Percentiles rank a stretch among this genome's conserved stretches.
Evolutionary conservation across 148 eudicot species (phyloP).

Genomic region (Heliosperma pusillum): DNA sequence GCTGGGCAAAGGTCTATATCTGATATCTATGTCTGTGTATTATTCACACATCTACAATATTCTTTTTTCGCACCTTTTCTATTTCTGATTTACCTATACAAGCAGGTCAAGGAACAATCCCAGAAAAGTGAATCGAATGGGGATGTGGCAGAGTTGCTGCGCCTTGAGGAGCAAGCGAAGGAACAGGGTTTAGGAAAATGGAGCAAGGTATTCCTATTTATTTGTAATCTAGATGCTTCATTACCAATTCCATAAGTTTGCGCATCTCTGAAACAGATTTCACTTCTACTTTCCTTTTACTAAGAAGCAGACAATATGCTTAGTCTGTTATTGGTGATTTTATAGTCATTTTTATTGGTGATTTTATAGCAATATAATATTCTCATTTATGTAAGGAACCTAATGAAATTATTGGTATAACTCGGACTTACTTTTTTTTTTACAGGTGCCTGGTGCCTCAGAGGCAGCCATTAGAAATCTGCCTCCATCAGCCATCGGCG

Average conservation of each 20-base stretch:
- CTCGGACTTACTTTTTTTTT: neutral
- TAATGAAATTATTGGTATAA: neutral
- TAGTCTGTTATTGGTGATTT: neutral
- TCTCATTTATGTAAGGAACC: neutral
- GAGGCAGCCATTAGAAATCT: slow-evolving; percentile 78
- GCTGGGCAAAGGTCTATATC: slow-evolving; percentile 92
- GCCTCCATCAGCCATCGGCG: slow-evolving; percentile 90
- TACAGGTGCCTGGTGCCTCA: slow-evolving; percentile 74
- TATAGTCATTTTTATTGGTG: neutral
- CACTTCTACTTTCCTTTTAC: neutral
- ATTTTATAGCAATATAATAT: neutral
- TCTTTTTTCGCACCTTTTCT: neutral
- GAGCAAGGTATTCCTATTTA: slow-evolving; percentile 61
- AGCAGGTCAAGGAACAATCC: slow-evolving; percentile 75
- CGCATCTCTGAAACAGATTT: neutral
- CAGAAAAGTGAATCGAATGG: slow-evolving; percentile 73
- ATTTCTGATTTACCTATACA: slow-evolving; percentile 9
- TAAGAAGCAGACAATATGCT: neutral
- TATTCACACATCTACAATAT: neutral
- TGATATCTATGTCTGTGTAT: neutral
- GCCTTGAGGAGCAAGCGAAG: slow-evolving; percentile 81
- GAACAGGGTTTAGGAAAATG: slow-evolving; percentile 82
- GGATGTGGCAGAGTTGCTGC: slow-evolving; percentile 43
- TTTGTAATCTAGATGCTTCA: slow-evolving; percentile 2
- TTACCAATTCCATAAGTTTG: neutral